Evolutionary conservation across 2,329 filamentous ascomycete genomes (phyloP), one percentile per base, ranked within the genome.

Genomic region (Colletotrichum coccodes): DNA sequence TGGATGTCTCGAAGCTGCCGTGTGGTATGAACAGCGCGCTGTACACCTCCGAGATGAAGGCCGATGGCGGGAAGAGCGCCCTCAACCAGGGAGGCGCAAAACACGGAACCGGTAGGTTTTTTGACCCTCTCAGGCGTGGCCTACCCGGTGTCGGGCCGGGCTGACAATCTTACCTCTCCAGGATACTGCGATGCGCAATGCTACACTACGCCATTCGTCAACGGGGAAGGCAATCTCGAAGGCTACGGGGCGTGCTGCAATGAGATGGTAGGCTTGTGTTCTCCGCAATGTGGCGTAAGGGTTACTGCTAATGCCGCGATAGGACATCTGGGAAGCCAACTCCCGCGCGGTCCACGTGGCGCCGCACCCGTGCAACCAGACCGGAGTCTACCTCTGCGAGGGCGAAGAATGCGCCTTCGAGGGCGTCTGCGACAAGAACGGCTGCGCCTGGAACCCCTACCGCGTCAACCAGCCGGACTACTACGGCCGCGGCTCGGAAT

Each of bases 1-100:
- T 91, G 5, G 90, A 92, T 73, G 85, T 90, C 49, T 90, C 88
- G 30, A 84, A 86, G 72, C 82, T 92, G 36, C 87, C 88, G 16
- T 92, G 91, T 72, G 90, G 90, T 65, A 81, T 92, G 75, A 92
- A 92, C 77, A 90, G 90, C 68, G 90, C 90, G 21, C 76, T 92
- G 36, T 91, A 92, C 79, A 85, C 92, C 16, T 81, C 79, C 23
- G 81, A 84, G 76, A 84, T 84, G 82, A 84, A 87, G 12, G 80
- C 83, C 7, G 87, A 90, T 73, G 91, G 91, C 72, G 90, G 89
- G 36, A 71, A 83, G 73, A 87, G 85, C 74, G 74, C 82, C 0
- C 81, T 78, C 60, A 89, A 88, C 78, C 83, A 84, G 62, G 89
- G 85, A 30, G 89, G 90, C 66, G 87, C 89, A 3, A 80, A 83